A percentile compares a stretch with the other conserved stretches of the same genome.
These are phyloP conservation scores for Ceratocystiopsis brevicomis DNA, from an alignment of 2,329 filamentous ascomycete species.

Conservation along the genomic window DNA sequence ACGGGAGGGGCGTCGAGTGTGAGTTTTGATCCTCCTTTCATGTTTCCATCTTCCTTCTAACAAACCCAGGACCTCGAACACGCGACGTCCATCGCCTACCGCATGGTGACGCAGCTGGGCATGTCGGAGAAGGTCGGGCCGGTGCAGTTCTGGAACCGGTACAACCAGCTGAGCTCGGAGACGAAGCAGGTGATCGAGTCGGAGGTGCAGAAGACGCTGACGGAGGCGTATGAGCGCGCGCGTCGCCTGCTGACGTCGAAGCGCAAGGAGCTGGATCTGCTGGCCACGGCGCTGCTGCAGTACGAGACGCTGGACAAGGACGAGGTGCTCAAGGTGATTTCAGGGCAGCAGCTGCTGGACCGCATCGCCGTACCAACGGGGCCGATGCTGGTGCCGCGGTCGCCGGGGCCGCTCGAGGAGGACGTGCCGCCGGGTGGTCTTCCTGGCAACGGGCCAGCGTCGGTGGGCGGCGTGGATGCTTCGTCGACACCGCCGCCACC, in stretches of 20 bases:
- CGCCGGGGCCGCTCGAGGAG: constrained; percentile 5
- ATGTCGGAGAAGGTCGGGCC: constrained; percentile 82
- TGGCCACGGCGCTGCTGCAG: constrained; percentile 78
- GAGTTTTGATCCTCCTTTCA: constrained; percentile 18
- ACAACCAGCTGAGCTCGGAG: constrained; percentile 63
- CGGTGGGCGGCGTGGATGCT: background rate
- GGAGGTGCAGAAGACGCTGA: constrained; percentile 71
- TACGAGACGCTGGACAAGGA: constrained; percentile 83
- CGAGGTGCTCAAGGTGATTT: constrained; percentile 80
- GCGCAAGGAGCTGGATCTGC: constrained; percentile 66
- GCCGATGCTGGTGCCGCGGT: constrained; percentile 47
- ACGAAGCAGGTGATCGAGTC: constrained; percentile 74
- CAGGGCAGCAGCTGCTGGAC: constrained; percentile 60
- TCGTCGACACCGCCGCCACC: constrained; percentile 5
- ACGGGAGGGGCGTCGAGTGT: constrained; percentile 71
- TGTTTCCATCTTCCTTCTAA: background rate
- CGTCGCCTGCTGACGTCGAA: constrained; percentile 50
- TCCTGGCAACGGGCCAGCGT: constrained; percentile 1
- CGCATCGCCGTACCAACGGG: constrained; percentile 42
- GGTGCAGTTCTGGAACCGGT: constrained; percentile 68
- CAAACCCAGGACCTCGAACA: constrained; percentile 51
- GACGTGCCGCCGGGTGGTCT: constrained; percentile 1
- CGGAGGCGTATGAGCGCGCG: constrained; percentile 63
- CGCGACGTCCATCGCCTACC: constrained; percentile 67
- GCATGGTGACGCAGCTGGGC: constrained; percentile 74